These are phyloP conservation scores for Fusarium subglutinans DNA, from an alignment of 2,329 filamentous ascomycete genomes.

Conservation along the genomic window DNA sequence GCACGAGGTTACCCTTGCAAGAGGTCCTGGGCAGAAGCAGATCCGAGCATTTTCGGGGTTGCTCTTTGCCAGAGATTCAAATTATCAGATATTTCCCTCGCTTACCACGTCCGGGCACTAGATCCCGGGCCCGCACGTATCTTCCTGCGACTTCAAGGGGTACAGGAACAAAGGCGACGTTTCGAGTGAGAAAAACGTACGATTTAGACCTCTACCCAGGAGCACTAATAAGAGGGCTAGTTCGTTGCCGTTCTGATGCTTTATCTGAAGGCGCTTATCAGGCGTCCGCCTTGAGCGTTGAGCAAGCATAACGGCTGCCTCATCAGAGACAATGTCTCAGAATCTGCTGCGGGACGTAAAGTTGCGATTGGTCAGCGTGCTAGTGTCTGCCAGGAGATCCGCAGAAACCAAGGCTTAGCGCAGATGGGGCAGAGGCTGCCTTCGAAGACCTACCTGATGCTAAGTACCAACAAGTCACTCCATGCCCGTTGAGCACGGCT, in stretches of 20 bases:
- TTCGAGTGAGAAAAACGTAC: slow-evolving; percentile 24
- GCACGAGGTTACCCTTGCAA: background rate
- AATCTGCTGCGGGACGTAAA: slow-evolving; percentile 3
- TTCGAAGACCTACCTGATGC: background rate
- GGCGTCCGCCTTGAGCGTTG: slow-evolving; percentile 21
- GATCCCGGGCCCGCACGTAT: slow-evolving; percentile 13
- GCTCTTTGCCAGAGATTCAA: slow-evolving; percentile 3
- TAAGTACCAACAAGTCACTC: slow-evolving; percentile 12
- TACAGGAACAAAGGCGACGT: background rate
- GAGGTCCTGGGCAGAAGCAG: background rate
- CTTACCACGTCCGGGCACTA: slow-evolving; percentile 19
- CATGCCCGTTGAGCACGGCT: slow-evolving; percentile 3
- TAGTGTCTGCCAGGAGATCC: slow-evolving; percentile 7
- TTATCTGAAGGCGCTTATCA: slow-evolving; percentile 19
- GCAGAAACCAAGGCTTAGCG: slow-evolving; percentile 23
- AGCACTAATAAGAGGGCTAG: slow-evolving; percentile 14
- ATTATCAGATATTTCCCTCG: background rate
- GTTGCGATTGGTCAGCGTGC: slow-evolving; percentile 25
- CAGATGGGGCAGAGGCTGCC: slow-evolving; percentile 24
- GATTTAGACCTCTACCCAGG: slow-evolving; percentile 15
- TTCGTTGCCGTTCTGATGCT: slow-evolving; percentile 18
- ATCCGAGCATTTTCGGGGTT: slow-evolving; percentile 12
- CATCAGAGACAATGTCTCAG: slow-evolving; percentile 37
- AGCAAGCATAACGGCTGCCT: slow-evolving; percentile 33
- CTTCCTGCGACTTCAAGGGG: slow-evolving; percentile 1